These are phyloP conservation scores for Globisporangium heterothallicum DNA, from an alignment of 352 stramenopile species.

Conservation along the genomic window DNA sequence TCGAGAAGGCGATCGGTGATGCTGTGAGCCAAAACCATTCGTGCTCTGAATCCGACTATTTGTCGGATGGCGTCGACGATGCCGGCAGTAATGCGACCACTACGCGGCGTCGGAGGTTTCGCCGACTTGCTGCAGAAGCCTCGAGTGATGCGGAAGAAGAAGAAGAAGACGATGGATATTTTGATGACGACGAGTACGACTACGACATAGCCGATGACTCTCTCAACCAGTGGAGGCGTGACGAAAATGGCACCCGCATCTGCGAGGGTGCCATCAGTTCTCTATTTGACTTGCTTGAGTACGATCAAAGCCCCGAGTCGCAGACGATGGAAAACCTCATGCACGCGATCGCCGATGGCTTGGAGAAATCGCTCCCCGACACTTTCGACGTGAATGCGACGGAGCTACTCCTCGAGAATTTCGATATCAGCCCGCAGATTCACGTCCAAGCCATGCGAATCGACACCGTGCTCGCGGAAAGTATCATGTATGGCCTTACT, in stretches of 20 bases:
- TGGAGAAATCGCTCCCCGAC: constrained; percentile 3
- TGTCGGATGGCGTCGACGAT: constrained; percentile 16
- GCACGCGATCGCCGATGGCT: not conserved
- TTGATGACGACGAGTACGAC: no score
- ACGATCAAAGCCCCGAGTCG: constrained; percentile 1
- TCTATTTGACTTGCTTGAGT: not conserved
- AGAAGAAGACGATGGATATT: no score
- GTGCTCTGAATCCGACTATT: constrained; percentile 32
- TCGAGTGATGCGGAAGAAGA: no score
- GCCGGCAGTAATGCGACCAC: no score
- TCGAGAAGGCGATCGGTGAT: constrained; percentile 34
- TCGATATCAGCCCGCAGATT: not conserved
- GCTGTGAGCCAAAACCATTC: constrained; percentile 23
- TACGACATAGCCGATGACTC: no score
- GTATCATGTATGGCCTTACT: constrained; percentile 17
- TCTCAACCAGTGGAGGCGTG: no score
- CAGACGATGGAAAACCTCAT: constrained; percentile 3
- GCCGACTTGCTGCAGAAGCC: no score
- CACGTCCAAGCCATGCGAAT: constrained; percentile 22
- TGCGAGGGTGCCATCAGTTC: constrained; percentile 5
- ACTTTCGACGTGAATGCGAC: constrained; percentile 13
- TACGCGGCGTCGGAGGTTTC: no score
- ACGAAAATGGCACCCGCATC: not conserved
- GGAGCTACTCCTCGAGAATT: constrained; percentile 10
- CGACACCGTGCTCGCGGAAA: constrained; percentile 18